These are phyloP conservation scores for Apiosordaria backusii DNA, from an alignment of 495 filamentous ascomycete species.

Conservation along the genomic window DNA sequence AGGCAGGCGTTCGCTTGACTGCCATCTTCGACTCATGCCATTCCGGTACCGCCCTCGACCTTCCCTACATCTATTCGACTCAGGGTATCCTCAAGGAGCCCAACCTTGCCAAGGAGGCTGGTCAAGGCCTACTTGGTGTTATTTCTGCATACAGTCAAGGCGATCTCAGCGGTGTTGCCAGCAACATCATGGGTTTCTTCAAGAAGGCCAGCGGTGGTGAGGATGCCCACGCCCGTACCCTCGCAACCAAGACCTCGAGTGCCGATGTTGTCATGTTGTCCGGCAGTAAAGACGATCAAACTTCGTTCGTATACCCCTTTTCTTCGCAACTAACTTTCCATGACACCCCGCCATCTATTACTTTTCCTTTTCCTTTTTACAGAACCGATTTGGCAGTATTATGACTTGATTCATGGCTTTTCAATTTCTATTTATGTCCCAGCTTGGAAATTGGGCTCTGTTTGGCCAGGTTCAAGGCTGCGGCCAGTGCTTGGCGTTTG, in stretches of 20 bases:
- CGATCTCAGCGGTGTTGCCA: slow-evolving; percentile 79
- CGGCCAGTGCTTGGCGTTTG: slow-evolving; percentile 1
- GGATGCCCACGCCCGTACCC: slow-evolving; percentile 70
- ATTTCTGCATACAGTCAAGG: slow-evolving; percentile 87
- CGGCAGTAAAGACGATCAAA: slow-evolving; percentile 94
- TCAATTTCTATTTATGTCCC: background rate
- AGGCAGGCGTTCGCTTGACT: slow-evolving; percentile 82
- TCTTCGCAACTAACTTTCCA: slow-evolving; percentile 15
- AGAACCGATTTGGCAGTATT: background rate
- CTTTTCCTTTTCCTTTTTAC: slow-evolving; percentile 2
- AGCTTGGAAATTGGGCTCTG: background rate
- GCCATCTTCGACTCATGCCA: slow-evolving; percentile 99
- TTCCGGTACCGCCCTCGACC: slow-evolving; percentile 90
- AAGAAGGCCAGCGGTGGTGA: slow-evolving; percentile 89
- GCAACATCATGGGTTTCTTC: slow-evolving; percentile 78
- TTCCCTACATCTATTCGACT: slow-evolving; percentile 96
- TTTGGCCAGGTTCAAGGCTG: background rate
- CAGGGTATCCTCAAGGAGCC: slow-evolving; percentile 95
- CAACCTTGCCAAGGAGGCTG: slow-evolving; percentile 95
- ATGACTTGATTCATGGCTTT: background rate
- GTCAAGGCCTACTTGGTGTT: slow-evolving; percentile 84
- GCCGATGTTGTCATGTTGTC: slow-evolving; percentile 98
- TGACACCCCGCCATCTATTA: slow-evolving; percentile 7
- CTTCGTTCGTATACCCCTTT: slow-evolving; percentile 66
- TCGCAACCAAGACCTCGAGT: slow-evolving; percentile 87